Evolutionary conservation across 2,329 filamentous ascomycete species (phyloP).

Genomic region (Xylaria sp.): DNA sequence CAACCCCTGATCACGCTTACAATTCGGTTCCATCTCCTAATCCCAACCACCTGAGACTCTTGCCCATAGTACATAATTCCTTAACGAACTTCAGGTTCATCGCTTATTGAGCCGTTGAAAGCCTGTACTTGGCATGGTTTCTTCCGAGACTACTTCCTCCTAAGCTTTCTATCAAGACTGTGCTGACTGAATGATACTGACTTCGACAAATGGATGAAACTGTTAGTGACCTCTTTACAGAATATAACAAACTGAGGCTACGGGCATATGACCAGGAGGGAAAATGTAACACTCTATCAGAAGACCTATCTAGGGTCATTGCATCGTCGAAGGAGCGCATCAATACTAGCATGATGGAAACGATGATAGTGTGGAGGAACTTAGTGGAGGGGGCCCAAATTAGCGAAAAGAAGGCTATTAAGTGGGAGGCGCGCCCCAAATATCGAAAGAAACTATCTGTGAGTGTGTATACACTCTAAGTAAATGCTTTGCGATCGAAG

Average conservation of each 20-base stretch:
- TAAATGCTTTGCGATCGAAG: neutral
- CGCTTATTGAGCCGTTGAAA: neutral
- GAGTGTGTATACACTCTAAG: neutral
- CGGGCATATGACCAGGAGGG: neutral
- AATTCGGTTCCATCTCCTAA: neutral
- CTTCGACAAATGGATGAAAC: neutral
- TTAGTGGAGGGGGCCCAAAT: neutral
- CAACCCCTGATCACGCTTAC: neutral
- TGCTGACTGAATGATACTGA: neutral
- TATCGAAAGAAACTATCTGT: neutral
- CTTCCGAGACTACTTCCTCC: neutral
- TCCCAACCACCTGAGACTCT: neutral
- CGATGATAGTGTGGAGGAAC: neutral
- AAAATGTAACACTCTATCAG: neutral
- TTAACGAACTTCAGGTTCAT: neutral
- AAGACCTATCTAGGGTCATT: neutral
- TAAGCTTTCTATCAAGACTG: neutral
- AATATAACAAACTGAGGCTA: neutral
- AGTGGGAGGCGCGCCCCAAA: neutral
- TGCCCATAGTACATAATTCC: neutral
- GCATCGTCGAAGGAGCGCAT: neutral
- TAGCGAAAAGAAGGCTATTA: neutral
- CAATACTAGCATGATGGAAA: neutral
- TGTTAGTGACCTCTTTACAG: neutral
- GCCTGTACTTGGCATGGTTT: neutral